Percentiles rank a stretch among this genome's conserved stretches.
These are phyloP conservation scores for Blastocystis sp. DNA, from an alignment of 352 stramenopile species.

Conservation along the genomic window DNA sequence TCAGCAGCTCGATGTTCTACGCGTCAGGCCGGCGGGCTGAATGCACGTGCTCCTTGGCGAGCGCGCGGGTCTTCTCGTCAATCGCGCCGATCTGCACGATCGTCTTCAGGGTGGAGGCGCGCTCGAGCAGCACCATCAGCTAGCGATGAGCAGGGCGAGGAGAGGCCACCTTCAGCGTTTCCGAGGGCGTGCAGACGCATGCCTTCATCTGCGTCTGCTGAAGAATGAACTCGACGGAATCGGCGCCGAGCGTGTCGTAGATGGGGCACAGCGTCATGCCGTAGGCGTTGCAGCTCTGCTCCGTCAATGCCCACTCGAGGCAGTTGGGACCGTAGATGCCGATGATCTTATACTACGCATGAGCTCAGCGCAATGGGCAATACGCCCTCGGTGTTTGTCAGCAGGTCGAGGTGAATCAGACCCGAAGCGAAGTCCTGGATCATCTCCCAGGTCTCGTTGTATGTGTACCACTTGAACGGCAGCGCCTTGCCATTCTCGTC, in stretches of 20 bases:
- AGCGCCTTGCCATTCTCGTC: conserved; percentile 55
- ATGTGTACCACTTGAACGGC: conserved; percentile 58
- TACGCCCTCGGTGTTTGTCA: conserved; percentile 46
- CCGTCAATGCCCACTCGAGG: conserved; percentile 88
- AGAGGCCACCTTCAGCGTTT: conserved; percentile 31
- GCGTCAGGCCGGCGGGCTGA: not conserved
- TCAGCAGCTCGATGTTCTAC: conserved; percentile 44
- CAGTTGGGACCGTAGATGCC: conserved; percentile 93
- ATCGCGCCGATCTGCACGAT: conserved; percentile 66
- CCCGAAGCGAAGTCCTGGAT: conserved; percentile 68
- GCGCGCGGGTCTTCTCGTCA: conserved; percentile 25
- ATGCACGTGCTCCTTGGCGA: conserved; percentile 53
- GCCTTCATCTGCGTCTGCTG: conserved; percentile 78
- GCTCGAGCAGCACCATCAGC: conserved; percentile 21
- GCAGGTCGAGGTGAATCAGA: conserved; percentile 33
- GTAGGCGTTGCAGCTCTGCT: conserved; percentile 82
- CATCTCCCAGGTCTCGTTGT: conserved; percentile 65
- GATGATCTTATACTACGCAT: conserved; percentile 73
- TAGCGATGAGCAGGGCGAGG: not conserved
- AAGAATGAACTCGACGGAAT: conserved; percentile 80
- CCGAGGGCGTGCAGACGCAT: conserved; percentile 74
- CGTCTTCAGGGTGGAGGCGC: conserved; percentile 29
- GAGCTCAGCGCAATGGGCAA: not conserved
- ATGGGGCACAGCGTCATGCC: conserved; percentile 79
- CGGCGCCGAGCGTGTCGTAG: conserved; percentile 82